phyloP scores from a whole-genome alignment of 805 yeast species.

The Aciculoconidium aculeatum region DNA sequence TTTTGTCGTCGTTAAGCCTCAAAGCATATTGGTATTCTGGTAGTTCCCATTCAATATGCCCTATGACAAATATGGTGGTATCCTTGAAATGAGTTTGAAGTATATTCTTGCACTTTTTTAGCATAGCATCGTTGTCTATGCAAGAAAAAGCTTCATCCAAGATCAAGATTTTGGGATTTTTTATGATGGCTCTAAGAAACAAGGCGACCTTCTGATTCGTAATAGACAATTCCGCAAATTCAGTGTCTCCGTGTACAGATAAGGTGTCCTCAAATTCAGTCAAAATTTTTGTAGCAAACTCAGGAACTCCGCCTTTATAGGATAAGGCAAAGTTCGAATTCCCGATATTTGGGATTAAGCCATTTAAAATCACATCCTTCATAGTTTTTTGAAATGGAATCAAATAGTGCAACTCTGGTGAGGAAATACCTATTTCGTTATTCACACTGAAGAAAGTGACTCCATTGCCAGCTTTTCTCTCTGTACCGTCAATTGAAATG shows the following conservation, averaged over 20 bases:
- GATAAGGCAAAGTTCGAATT: slow-evolving; percentile 43
- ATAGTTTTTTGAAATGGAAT: slow-evolving; percentile 56
- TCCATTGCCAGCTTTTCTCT: slow-evolving; percentile 66
- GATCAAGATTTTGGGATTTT: slow-evolving; percentile 71
- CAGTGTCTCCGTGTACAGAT: slow-evolving; percentile 25
- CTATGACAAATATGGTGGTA: slow-evolving; percentile 73
- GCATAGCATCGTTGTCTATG: slow-evolving; percentile 57
- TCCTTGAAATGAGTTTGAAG: slow-evolving; percentile 15
- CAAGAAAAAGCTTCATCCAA: slow-evolving; percentile 92
- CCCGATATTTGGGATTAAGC: slow-evolving; percentile 55
- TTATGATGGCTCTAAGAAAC: slow-evolving; percentile 71
- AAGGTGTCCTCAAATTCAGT: slow-evolving; percentile 24
- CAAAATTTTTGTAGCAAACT: slow-evolving; percentile 16
- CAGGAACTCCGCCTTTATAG: slow-evolving; percentile 26
- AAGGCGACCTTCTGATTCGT: slow-evolving; percentile 75
- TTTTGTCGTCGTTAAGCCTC: slow-evolving; percentile 13
- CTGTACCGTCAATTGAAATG: slow-evolving; percentile 56
- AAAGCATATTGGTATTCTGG: slow-evolving; percentile 55
- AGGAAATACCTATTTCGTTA: slow-evolving; percentile 71
- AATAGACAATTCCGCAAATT: slow-evolving; percentile 52
- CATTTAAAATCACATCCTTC: slow-evolving; percentile 60
- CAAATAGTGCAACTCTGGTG: slow-evolving; percentile 91
- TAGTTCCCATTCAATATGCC: slow-evolving; percentile 78
- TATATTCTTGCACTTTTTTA: slow-evolving; percentile 28
- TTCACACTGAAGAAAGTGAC: slow-evolving; percentile 76